phyloP scores from a whole-genome alignment of 805 yeast genomes.

The Candida ortonii region DNA sequence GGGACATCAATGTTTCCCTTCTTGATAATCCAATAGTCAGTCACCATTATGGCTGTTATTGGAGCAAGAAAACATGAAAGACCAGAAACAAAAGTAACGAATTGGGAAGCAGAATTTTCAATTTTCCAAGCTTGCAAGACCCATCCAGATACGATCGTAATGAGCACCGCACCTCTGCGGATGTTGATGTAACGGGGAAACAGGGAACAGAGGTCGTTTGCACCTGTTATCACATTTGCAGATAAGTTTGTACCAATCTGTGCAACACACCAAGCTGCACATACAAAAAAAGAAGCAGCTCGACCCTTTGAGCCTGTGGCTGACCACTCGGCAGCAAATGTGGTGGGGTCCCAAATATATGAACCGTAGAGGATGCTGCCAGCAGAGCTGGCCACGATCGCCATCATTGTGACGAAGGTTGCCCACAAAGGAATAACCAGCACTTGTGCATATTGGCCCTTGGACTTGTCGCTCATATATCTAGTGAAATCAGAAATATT shows the following conservation, averaged over 20 bases:
- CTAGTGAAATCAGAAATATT: conserved; percentile 40
- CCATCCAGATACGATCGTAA: conserved; percentile 36
- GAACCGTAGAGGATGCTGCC: conserved; percentile 39
- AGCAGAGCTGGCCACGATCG: conserved; percentile 35
- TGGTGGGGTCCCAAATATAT: conserved; percentile 44
- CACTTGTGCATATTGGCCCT: conserved; percentile 33
- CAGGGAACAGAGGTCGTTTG: conserved; percentile 55
- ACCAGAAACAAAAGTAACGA: conserved; percentile 37
- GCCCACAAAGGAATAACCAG: conserved; percentile 27
- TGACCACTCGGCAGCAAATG: conserved; percentile 36
- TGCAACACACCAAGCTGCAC: conserved; percentile 22
- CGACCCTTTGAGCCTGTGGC: conserved; percentile 23
- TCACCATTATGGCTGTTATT: conserved; percentile 36
- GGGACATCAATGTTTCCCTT: conserved; percentile 35
- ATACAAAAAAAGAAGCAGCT: conserved; percentile 21
- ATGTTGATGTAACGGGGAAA: conserved; percentile 58
- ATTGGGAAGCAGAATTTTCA: conserved; percentile 35
- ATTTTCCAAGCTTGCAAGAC: conserved; percentile 41
- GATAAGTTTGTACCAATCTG: conserved; percentile 44
- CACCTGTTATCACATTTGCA: conserved; percentile 60
- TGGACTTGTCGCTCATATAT: conserved; percentile 31
- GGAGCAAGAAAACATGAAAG: conserved; percentile 39
- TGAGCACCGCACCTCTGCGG: conserved; percentile 47
- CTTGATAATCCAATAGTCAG: conserved; percentile 41
- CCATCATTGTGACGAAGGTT: conserved; percentile 30